Evolutionary conservation across 2,329 filamentous ascomycete genomes (phyloP), one percentile per base, ranked within the genome.

Genomic region (Cladosporium velox): DNA sequence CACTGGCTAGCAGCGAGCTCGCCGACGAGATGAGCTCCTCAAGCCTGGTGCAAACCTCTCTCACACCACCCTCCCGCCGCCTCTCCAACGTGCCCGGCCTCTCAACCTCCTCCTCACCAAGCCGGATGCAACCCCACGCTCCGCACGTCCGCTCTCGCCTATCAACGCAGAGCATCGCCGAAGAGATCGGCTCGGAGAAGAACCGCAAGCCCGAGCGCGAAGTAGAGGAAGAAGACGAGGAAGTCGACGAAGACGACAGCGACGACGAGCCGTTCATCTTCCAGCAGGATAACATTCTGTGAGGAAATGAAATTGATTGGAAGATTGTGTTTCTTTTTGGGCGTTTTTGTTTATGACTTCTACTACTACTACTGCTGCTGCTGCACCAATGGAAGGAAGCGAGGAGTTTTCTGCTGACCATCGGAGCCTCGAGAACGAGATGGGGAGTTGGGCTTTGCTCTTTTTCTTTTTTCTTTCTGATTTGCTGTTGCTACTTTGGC

Each of bases 1-100:
- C 88, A 70, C 94, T 97, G 67, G 93, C 92, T 0, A 93, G 97
- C 74, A 91, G 92, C 65, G 91, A 88, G 5, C 84, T 99, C 49
- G 96, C 92, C 0, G 95, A 99, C 64, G 97, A 93, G 0, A 92
- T 99, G 85, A 92, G 92, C 32, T 95, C 92, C 0, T 98, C 94
- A 0, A 86, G 93, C 72, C 87, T 96, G 71, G 81, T 97, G 66
- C 91, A 96, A 57, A 87, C 91, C 47, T 95, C 92, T 0, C 92
- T 91, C 4, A 91, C 87, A 66, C 91, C 93, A 0, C 88, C 87
- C 1, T 88, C 90, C 67, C 91, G 93, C 77, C 90, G 91, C 63
- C 84, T 93, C 0, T 86, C 86, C 6, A 87, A 84, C 55, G 85
- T 88, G 14, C 86, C 87, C 24, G 84, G 84, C 6, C 86, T 88